A percentile compares a stretch with the other conserved stretches of the same genome.
These are phyloP conservation scores for Ceriops decandra DNA, from an alignment of 345 rosid genomes.

Conservation along the genomic window DNA sequence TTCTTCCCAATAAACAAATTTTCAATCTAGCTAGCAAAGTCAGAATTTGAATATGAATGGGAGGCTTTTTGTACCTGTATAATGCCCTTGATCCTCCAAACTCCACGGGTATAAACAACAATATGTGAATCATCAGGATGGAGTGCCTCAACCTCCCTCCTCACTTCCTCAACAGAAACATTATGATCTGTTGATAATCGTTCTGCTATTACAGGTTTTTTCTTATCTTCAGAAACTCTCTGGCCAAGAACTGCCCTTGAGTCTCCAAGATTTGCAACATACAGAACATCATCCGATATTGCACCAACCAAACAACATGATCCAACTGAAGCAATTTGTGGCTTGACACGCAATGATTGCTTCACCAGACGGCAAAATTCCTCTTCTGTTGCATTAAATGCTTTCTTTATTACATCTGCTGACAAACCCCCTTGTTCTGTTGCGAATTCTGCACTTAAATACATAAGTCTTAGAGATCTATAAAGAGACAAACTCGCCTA, in stretches of 20 bases:
- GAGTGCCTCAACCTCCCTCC: constrained; percentile 91
- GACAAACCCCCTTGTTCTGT: constrained; percentile 85
- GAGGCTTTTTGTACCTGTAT: constrained; percentile 59
- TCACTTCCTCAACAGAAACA: constrained; percentile 83
- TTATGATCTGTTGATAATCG: constrained; percentile 94
- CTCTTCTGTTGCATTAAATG: constrained; percentile 86
- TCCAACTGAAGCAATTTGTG: constrained; percentile 90
- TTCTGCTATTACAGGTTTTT: constrained; percentile 56
- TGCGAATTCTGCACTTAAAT: constrained; percentile 53
- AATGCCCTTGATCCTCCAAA: constrained; percentile 98
- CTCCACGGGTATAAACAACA: constrained; percentile 73
- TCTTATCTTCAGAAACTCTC: constrained; percentile 37
- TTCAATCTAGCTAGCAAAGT: background rate
- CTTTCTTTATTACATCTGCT: constrained; percentile 69
- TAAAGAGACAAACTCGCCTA: background rate
- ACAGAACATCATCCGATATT: constrained; percentile 59
- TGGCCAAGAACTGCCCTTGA: constrained; percentile 92
- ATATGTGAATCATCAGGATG: constrained; percentile 95
- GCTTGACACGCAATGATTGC: constrained; percentile 54
- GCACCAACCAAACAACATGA: constrained; percentile 96
- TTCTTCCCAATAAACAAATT: background rate
- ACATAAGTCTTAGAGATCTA: background rate
- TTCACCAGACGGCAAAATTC: constrained; percentile 77
- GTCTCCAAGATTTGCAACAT: constrained; percentile 93
- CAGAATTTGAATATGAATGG: background rate